Base-by-base conservation (phyloP, 345 rosid genomes). In the Turnera subulata region DNA sequence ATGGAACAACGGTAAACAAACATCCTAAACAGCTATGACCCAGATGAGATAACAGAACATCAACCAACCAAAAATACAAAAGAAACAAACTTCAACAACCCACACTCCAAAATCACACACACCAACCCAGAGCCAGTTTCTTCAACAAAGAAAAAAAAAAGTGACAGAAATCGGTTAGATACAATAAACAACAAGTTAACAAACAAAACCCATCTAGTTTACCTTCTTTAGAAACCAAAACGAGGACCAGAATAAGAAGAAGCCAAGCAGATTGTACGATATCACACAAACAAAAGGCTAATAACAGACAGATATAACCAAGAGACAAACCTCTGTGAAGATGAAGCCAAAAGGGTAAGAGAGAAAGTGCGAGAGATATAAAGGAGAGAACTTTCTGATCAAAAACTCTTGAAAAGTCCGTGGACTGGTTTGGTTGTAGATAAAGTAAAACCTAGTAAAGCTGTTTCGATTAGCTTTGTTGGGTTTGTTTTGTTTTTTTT, bases 361-460 rank as follows among this genome's bases (percentile, higher is more conserved):
- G n/a, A n/a, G n/a, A n/a, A n/a, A n/a, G n/a, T n/a, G n/a, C n/a
- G n/a, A 29, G n/a, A 16, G 16, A 29, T 19, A 13, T 13, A 18
- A 25, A 14, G 25, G 18, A 33, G 44, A 43, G 15, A 44, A 7
- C 16, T 56, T 21, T 49, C 13, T 29, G 63, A 65, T 44, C 43
- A 26, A 54, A 29, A 54, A 33, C 37, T 35, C 53, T 46, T 38
- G 58, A 5, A 43, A 17, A 49, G 32, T 45, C 7, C 7, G 68
- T 48, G 55, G 43, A 29, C 35, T 55, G 35, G 47, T 42, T 42
- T 8, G 55, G 37, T 9, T 24, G n/a, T 13, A 35, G 53, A 55
- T 46, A 46, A 19, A 22, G 47, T 37, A 32, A 45, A 62, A 42
- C n/a, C n/a, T 13, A 22, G 47, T 37, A 46, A 53, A 29, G 67